Conservation (phyloP, 2,329 filamentous ascomycete genomes). For the Xylogone sp. region DNA sequence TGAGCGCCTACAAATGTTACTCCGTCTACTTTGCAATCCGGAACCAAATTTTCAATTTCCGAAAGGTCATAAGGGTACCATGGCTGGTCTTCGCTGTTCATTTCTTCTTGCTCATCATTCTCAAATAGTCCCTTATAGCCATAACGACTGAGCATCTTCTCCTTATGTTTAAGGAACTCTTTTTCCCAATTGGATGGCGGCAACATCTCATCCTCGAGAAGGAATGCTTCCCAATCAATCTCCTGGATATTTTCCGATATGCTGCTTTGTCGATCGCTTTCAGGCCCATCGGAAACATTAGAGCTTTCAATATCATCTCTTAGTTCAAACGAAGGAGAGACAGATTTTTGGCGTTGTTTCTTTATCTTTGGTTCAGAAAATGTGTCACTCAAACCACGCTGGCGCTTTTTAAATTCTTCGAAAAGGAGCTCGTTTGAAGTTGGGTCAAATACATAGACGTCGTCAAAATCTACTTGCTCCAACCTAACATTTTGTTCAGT, state of each 20-base stretch:
- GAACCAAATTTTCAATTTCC: not conserved
- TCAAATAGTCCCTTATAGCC: not conserved
- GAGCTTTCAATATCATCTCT: not conserved
- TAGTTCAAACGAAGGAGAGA: not conserved
- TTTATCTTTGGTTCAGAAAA: not conserved
- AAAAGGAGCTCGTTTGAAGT: not conserved
- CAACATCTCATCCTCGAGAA: not conserved
- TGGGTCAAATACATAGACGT: not conserved
- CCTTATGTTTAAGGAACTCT: not conserved
- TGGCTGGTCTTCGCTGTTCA: not conserved
- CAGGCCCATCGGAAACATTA: not conserved
- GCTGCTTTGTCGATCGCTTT: not conserved
- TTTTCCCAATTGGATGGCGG: not conserved
- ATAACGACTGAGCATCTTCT: not conserved
- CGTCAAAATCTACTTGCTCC: not conserved
- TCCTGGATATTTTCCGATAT: not conserved
- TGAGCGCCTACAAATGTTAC: not conserved
- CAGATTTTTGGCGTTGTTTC: not conserved
- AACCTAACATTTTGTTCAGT: not conserved
- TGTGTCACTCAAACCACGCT: not conserved
- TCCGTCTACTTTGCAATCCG: not conserved
- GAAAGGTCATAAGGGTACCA: not conserved
- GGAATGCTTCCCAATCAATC: not conserved
- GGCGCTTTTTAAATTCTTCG: not conserved
- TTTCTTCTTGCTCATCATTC: not conserved